phyloP scores from a whole-genome alignment of 176 grass and related monocot genomes.

The Cymbopogon citratus region DNA sequence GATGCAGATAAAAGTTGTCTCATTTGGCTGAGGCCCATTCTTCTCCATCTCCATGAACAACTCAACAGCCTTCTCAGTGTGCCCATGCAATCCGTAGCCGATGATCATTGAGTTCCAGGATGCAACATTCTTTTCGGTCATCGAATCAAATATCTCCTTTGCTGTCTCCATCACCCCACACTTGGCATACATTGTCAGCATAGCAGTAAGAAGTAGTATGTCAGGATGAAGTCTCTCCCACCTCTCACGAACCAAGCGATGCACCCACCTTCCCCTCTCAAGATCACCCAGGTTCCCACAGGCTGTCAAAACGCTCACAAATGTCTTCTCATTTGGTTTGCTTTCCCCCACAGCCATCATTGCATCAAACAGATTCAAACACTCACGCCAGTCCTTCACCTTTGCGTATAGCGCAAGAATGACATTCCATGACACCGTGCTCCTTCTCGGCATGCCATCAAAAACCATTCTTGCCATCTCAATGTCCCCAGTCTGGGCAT shows the following conservation, averaged over 20 bases:
- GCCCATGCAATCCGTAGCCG: constrained; percentile 53
- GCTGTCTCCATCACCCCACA: constrained; percentile 49
- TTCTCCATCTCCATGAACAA: constrained; percentile 69
- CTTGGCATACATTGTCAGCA: constrained; percentile 64
- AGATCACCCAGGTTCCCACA: constrained; percentile 53
- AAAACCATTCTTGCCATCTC: constrained; percentile 19
- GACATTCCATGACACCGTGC: constrained; percentile 46
- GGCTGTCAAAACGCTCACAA: constrained; percentile 52
- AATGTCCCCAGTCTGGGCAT: constrained; percentile 19
- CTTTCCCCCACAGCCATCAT: constrained; percentile 26
- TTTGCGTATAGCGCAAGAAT: constrained; percentile 45
- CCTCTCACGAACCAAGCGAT: constrained; percentile 23
- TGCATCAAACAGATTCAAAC: constrained; percentile 44
- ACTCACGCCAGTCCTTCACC: constrained; percentile 50
- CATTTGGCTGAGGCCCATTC: constrained; percentile 33
- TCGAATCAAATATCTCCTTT: constrained; percentile 44
- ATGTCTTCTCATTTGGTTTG: constrained; percentile 44
- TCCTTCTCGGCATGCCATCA: constrained; percentile 45
- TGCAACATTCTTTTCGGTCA: constrained; percentile 35
- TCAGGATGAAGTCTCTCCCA: constrained; percentile 38
- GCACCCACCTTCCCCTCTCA: constrained; percentile 51
- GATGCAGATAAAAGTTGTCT: constrained; percentile 53
- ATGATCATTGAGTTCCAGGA: constrained; percentile 82
- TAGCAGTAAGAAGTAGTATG: constrained; percentile 43
- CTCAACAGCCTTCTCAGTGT: constrained; percentile 46